Conservation (phyloP, 495 filamentous ascomycete species). For the Tricharina praecox region DNA sequence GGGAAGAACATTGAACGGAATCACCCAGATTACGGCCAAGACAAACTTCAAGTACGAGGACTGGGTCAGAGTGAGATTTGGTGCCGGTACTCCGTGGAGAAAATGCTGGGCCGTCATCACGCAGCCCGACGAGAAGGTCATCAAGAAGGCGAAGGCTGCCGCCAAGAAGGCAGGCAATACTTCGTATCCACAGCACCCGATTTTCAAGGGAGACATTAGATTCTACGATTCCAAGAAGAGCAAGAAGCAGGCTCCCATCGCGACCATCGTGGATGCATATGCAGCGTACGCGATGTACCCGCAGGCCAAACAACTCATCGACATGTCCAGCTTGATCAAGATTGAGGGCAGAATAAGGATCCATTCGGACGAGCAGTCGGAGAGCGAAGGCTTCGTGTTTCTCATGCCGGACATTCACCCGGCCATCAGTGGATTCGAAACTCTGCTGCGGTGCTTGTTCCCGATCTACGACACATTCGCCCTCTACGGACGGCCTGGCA, state of each 20-base stretch:
- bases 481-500: conserved; percentile 77
- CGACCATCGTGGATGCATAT: conserved; percentile 77
- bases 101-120: conserved; percentile 90
- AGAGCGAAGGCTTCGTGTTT: conserved; percentile 85
- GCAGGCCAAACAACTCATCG: conserved; percentile 78
- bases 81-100: conserved; percentile 89
- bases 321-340: conserved; percentile 86
- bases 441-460: conserved; percentile 87
- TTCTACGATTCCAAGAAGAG: conserved; percentile 89
- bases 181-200: conserved; percentile 44
- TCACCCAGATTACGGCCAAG: conserved; percentile 68
- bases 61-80: conserved; percentile 91
- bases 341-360: conserved; percentile 82
- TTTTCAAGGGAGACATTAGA: conserved; percentile 72
- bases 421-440: conserved; percentile 85
- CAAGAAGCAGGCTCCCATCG: conserved; percentile 80
- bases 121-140: conserved; percentile 83
- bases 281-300: conserved; percentile 92
- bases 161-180: conserved; percentile 57
- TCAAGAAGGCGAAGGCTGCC: conserved; percentile 62
- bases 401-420: conserved; percentile 91
- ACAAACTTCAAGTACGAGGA: conserved; percentile 62
- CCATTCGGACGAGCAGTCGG: conserved; percentile 52
- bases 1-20: conserved; percentile 72
- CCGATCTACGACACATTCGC: conserved; percentile 87